Evolutionary conservation across 208 protist species (phyloP).

Genomic region (Acanthamoeba royreba): DNA sequence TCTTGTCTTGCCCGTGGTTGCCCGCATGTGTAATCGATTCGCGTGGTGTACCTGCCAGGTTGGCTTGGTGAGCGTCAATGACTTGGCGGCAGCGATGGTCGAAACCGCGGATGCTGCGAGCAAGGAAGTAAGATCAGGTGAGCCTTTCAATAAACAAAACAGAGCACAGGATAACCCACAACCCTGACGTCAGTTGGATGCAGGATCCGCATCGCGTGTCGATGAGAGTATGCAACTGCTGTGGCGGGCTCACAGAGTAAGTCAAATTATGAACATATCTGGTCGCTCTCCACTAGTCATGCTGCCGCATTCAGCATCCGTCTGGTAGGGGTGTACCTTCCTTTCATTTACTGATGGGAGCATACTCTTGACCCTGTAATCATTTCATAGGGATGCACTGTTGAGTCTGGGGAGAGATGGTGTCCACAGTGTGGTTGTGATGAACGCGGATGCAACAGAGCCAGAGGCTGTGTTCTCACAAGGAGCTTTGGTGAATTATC

Average conservation of each 20-base stretch:
- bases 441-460: not conserved
- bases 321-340: no score
- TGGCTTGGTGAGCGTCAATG: not conserved
- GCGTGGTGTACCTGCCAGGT: not conserved
- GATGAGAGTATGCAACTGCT: not conserved
- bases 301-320: not conserved
- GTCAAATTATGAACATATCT: not conserved
- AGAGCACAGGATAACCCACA: no score
- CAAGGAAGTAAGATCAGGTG: no score
- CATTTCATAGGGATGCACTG: not conserved
- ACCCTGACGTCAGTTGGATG: no score
- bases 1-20: not conserved
- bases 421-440: not conserved
- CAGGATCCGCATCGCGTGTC: no score
- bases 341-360: no score
- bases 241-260: not conserved
- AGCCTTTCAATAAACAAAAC: no score
- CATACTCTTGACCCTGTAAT: no score
- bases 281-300: not conserved
- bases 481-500: not conserved
- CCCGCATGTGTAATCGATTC: not conserved
- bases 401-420: not conserved
- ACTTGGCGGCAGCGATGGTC: not conserved
- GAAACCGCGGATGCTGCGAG: not conserved
- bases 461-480: not conserved